A percentile compares a stretch with the other conserved stretches of the same genome.
These are phyloP conservation scores for Fusarium sublunatum DNA, from an alignment of 2,329 filamentous ascomycete species.

Conservation along the genomic window DNA sequence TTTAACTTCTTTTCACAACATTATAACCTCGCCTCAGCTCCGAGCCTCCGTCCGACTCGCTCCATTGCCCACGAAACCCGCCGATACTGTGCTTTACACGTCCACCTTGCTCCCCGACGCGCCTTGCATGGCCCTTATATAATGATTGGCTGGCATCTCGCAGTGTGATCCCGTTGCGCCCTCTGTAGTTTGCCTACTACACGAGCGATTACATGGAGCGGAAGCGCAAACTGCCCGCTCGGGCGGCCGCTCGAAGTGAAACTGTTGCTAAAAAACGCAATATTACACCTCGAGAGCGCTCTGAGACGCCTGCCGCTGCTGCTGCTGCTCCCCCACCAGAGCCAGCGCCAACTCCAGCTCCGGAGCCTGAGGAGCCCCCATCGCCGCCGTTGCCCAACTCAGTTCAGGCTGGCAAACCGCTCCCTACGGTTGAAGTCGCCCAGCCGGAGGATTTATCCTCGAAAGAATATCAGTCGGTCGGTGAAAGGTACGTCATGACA, in stretches of 20 bases:
- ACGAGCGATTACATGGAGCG: conserved; percentile 64
- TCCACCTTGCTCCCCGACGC: conserved; percentile 36
- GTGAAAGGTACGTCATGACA: conserved; percentile 68
- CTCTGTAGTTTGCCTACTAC: conserved; percentile 23
- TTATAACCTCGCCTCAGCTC: conserved; percentile 24
- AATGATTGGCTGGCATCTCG: conserved; percentile 44
- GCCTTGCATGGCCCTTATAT: conserved; percentile 49
- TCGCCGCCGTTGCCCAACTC: conserved; percentile 68
- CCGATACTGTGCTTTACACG: conserved; percentile 20
- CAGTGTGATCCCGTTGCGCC: conserved; percentile 37
- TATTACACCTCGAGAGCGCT: conserved; percentile 65
- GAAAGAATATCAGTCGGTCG: conserved; percentile 78
- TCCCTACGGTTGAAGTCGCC: conserved; percentile 75
- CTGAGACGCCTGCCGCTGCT: conserved; percentile 59
- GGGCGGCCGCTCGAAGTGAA: conserved; percentile 70
- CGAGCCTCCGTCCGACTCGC: background rate
- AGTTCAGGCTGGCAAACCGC: conserved; percentile 71
- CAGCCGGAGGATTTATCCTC: conserved; percentile 72
- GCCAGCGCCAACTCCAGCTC: conserved; percentile 42
- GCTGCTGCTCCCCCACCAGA: conserved; percentile 47
- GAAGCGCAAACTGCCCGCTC: conserved; percentile 73
- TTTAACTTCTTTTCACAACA: conserved; percentile 9
- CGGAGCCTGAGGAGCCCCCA: conserved; percentile 48
- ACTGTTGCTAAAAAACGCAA: conserved; percentile 70
- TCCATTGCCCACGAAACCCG: background rate